Base-by-base conservation (phyloP, 2,329 filamentous ascomycete genomes). In the Bisporella sp. region DNA sequence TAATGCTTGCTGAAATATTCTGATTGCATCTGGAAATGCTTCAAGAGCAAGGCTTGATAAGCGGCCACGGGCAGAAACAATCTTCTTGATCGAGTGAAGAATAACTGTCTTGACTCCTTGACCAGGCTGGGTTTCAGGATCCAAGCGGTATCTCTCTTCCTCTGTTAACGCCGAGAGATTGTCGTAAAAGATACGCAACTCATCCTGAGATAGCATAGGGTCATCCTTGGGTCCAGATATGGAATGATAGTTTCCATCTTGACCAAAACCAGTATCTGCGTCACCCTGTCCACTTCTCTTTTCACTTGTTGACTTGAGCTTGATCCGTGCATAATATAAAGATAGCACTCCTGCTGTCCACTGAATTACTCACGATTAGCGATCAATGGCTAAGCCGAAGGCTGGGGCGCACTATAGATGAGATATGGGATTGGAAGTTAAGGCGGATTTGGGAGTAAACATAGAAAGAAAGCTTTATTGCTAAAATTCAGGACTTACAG, bases 401-500 rank as follows among this genome's bases (percentile, higher is more conserved):
- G 21, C 21, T 21, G 21, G 21, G 21, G 21, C 21, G 21, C n/a
- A n/a, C 21, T 21, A 21, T 21, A 21, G 21, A 21, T 21, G 21
- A 21, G 21, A 21, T 21, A 21, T 28, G 3, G 9, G 11, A 11
- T 31, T 29, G 9, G 9, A 11, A 12, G 9, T 6, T 7, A 30
- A 9, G 9, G 12, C 9, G 21, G 12, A 43, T 4, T 43, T 43
- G 28, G 45, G 31, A 12, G 5, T 39, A 13, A 28, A 42, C 9
- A 31, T n/a, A 13, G 35, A 39, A 39, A 35, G 44, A 6, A 7
- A 28, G n/a, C 41, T 40, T 41, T 48, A 32, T 13, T 51, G 54
- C 5, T 47, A 37, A 21, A 79, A 58, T 7, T 73, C 76, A 11
- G 73, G 69, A 11, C 68, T 74, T 77, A 77, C 79, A 6, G 76